Percentiles rank a stretch among this genome's conserved stretches.
These are phyloP conservation scores for Podospora fimiseda DNA, from an alignment of 495 filamentous ascomycete species.

Conservation along the genomic window DNA sequence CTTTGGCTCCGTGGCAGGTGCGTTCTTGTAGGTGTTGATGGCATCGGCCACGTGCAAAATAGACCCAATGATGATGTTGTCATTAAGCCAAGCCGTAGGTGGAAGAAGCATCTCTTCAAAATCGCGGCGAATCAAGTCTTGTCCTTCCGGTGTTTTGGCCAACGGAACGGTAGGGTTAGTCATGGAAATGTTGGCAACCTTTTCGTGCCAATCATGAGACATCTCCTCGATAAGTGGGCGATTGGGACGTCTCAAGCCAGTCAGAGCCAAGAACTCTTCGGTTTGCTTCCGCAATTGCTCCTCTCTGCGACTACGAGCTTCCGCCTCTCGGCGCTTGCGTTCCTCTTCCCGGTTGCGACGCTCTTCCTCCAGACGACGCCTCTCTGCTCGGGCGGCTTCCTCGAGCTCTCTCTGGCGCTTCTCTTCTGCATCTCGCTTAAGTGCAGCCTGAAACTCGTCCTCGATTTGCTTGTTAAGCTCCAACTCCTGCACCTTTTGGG, in stretches of 20 bases:
- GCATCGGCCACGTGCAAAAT: conserved; percentile 54
- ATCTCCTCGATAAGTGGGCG: conserved; percentile 25
- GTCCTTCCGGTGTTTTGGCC: conserved; percentile 47
- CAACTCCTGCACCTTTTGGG: conserved; percentile 13
- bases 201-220: conserved; percentile 25
- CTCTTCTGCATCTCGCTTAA: conserved; percentile 7
- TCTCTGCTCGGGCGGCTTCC: neutral
- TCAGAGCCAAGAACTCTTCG: conserved; percentile 4
- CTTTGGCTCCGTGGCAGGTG: conserved; percentile 48
- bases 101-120: conserved; percentile 51
- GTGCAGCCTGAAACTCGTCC: conserved; percentile 7
- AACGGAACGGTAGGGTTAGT: conserved; percentile 16
- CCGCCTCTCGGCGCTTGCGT: conserved; percentile 10
- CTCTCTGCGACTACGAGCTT: conserved; percentile 10
- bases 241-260: conserved; percentile 14
- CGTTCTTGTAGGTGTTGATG: conserved; percentile 46
- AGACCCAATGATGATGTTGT: conserved; percentile 70
- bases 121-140: conserved; percentile 52
- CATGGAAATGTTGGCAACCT: conserved; percentile 9
- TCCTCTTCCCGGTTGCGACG: conserved; percentile 17
- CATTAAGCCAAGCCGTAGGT: conserved; percentile 65
- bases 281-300: conserved; percentile 5
- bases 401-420: neutral
- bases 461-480: conserved; percentile 15
- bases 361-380: conserved; percentile 4